phyloP scores from a whole-genome alignment of 2,329 filamentous ascomycete species.

The Monilinia fructicola region DNA sequence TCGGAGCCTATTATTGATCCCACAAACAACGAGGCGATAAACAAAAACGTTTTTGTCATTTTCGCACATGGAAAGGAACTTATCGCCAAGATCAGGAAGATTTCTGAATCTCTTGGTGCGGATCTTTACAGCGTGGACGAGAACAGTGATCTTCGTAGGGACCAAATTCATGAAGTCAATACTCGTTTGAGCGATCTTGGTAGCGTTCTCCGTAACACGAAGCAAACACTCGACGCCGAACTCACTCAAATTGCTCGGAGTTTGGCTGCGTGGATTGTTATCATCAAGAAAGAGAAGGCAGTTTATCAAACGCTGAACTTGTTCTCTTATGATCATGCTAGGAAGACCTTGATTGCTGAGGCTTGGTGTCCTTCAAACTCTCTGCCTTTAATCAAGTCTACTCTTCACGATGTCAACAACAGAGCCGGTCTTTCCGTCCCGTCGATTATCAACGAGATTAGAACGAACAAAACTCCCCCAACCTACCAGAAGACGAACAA shows the following conservation, averaged over 20 bases:
- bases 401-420: conserved; percentile 94
- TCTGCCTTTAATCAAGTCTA: conserved; percentile 83
- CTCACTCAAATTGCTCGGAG: conserved; percentile 90
- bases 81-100: conserved; percentile 97
- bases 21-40: conserved; percentile 83
- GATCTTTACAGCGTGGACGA: conserved; percentile 97
- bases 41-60: conserved; percentile 99
- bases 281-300: conserved; percentile 97
- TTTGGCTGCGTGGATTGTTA: conserved; percentile 93
- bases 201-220: conserved; percentile 92
- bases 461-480: conserved; percentile 93
- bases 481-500: conserved; percentile 98
- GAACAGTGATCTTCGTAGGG: conserved; percentile 89
- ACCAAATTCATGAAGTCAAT: conserved; percentile 98
- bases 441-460: conserved; percentile 97
- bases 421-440: conserved; percentile 93
- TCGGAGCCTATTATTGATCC: conserved; percentile 90
- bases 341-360: conserved; percentile 95
- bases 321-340: conserved; percentile 93
- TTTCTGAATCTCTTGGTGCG: conserved; percentile 94
- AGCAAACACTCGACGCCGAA: conserved; percentile 89
- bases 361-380: conserved; percentile 96
- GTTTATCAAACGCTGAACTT: conserved; percentile 94
- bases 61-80: conserved; percentile 99
- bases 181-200: conserved; percentile 85